A percentile compares a stretch with the other conserved stretches of the same genome.
Conservation (phyloP, 805 yeast species). For the Cyberlindnera maclurae region DNA sequence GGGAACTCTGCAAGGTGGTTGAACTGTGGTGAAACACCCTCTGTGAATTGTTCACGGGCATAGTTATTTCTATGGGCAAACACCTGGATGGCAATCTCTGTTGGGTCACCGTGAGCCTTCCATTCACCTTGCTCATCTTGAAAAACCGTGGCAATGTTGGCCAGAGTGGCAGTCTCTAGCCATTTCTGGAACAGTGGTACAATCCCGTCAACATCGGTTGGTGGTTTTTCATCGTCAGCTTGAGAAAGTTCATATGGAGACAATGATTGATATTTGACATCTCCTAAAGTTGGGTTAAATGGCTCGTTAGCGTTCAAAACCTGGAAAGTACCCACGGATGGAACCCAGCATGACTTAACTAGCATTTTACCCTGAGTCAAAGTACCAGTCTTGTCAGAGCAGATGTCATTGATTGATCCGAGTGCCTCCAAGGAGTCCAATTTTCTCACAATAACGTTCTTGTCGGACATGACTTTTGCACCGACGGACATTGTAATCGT, state of each 20-base stretch:
- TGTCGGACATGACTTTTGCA: constrained; percentile 59
- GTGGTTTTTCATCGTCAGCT: constrained; percentile 11
- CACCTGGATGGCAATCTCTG: constrained; percentile 83
- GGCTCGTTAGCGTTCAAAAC: constrained; percentile 54
- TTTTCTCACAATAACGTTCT: constrained; percentile 68
- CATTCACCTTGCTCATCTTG: constrained; percentile 42
- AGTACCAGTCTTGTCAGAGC: constrained; percentile 82
- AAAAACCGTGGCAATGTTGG: constrained; percentile 68
- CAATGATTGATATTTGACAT: constrained; percentile 17
- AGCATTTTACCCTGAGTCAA: constrained; percentile 77
- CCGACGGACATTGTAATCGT: constrained; percentile 87
- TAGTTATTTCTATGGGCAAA: constrained; percentile 53
- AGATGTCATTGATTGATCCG: constrained; percentile 73
- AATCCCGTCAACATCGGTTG: background rate
- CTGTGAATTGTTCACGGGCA: constrained; percentile 38
- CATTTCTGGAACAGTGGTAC: constrained; percentile 31
- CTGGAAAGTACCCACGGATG: constrained; percentile 49
- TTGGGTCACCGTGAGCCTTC: constrained; percentile 85
- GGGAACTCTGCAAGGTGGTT: constrained; percentile 59
- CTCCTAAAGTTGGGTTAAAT: constrained; percentile 57
- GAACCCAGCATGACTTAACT: constrained; percentile 63
- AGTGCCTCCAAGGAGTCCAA: constrained; percentile 72
- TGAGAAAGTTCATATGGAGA: constrained; percentile 19
- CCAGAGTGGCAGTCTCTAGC: constrained; percentile 64
- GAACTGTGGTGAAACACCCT: constrained; percentile 24